Percentiles rank a stretch among this genome's conserved stretches.
Conservation (phyloP, 1,284 basidiomycete genomes). For the Pseudozyma tsukubaensis region DNA sequence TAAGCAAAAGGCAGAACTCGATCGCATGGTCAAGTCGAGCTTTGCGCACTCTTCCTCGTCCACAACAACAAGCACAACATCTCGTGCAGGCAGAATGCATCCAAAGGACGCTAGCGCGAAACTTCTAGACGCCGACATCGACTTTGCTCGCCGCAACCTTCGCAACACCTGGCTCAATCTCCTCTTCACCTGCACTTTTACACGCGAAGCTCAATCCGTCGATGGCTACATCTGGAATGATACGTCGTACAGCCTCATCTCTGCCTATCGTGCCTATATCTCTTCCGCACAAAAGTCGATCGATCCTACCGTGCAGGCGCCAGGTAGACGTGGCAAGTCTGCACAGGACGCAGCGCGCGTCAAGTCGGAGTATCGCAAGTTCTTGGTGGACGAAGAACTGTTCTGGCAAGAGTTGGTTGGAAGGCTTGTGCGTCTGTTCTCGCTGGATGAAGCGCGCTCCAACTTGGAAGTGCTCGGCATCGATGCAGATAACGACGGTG, state of each 20-base stretch:
- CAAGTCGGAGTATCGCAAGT: conserved; percentile 54
- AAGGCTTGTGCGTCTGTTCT: conserved; percentile 57
- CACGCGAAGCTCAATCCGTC: conserved; percentile 50
- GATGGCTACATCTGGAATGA: conserved; percentile 62
- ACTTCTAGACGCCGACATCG: conserved; percentile 50
- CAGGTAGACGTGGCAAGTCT: conserved; percentile 34
- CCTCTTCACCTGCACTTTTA: conserved; percentile 62
- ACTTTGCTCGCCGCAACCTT: conserved; percentile 56
- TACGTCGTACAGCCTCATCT: conserved; percentile 62
- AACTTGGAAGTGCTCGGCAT: conserved; percentile 53
- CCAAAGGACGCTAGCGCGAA: conserved; percentile 31
- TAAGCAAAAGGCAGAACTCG: conserved; percentile 48
- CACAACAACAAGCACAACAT: conserved; percentile 17
- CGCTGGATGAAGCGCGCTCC: conserved; percentile 54
- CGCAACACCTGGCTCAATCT: conserved; percentile 64
- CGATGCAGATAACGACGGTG: conserved; percentile 43
- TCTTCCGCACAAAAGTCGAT: conserved; percentile 49
- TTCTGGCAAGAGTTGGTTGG: conserved; percentile 63
- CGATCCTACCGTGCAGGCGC: conserved; percentile 25
- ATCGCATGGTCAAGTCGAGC: conserved; percentile 42
- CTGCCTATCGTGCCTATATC: conserved; percentile 53
- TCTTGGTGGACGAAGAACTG: conserved; percentile 55
- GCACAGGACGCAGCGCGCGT: conserved; percentile 39
- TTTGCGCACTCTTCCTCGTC: conserved; percentile 32
- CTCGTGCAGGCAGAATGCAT: conserved; percentile 34